These are phyloP conservation scores for Mycena leptocephala DNA, from an alignment of 768 basidiomycete species.

Conservation along the genomic window DNA sequence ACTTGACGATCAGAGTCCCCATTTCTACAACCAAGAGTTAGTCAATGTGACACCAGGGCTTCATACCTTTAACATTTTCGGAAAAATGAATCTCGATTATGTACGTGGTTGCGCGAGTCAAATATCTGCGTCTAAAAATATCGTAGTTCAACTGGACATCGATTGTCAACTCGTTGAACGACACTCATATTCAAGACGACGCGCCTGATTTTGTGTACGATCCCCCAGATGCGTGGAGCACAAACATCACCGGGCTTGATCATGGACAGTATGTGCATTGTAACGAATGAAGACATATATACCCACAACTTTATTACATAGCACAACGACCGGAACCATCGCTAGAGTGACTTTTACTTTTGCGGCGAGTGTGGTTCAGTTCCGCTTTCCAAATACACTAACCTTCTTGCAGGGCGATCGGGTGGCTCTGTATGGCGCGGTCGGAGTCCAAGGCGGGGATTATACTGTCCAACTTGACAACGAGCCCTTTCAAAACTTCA, in stretches of 20 bases:
- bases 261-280: neutral
- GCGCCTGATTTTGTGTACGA: neutral
- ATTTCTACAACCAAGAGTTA: neutral
- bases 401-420: conserved; percentile 41
- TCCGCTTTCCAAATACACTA: neutral
- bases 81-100: neutral
- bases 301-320: neutral
- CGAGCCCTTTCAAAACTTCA: neutral
- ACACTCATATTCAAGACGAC: neutral
- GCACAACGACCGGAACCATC: neutral
- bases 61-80: neutral
- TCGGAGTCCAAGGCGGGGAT: conserved; percentile 46
- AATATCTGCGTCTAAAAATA: neutral
- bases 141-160: neutral
- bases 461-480: conserved; percentile 52
- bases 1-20: too few relatives aligned
- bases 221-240: neutral
- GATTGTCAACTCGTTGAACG: neutral
- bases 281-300: neutral
- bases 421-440: conserved; percentile 58
- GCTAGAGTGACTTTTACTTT: neutral
- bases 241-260: neutral
- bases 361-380: neutral
- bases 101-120: neutral
- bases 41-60: neutral